These are phyloP conservation scores for Suhomyces prunicola DNA, from an alignment of 805 yeast genomes.

Conservation along the genomic window DNA sequence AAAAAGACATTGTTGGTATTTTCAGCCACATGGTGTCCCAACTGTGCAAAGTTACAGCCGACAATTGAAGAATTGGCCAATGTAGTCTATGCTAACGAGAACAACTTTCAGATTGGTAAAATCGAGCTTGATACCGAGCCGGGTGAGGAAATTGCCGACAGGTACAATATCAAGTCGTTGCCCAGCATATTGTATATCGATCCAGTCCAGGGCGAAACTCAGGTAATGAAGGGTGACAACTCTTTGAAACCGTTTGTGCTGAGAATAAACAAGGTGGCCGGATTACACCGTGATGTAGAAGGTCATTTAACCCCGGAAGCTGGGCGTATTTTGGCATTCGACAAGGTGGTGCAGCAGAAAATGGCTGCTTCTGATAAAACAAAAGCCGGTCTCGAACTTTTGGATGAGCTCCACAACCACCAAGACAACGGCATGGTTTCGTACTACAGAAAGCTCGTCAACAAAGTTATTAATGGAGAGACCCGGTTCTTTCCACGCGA, in stretches of 20 bases:
- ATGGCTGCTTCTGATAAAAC: constrained; percentile 8
- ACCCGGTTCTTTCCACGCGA: constrained; percentile 44
- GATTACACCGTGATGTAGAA: constrained; percentile 27
- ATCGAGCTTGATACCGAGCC: constrained; percentile 46
- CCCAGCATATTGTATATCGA: constrained; percentile 58
- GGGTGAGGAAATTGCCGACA: constrained; percentile 36
- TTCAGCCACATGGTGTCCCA: constrained; percentile 60
- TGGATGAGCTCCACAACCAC: not conserved
- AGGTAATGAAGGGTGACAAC: constrained; percentile 24
- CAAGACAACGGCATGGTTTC: constrained; percentile 17
- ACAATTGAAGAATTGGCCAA: constrained; percentile 48
- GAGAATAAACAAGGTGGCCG: constrained; percentile 26
- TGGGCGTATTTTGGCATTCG: constrained; percentile 23
- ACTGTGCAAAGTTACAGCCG: constrained; percentile 54
- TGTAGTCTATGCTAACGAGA: constrained; percentile 41
- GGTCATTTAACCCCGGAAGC: constrained; percentile 31
- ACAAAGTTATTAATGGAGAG: constrained; percentile 45
- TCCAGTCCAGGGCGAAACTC: constrained; percentile 17
- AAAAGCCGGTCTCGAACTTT: constrained; percentile 12
- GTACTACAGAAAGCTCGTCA: constrained; percentile 49
- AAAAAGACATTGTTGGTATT: constrained; percentile 45
- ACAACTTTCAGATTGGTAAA: constrained; percentile 27
- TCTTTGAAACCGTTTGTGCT: constrained; percentile 18
- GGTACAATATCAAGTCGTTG: constrained; percentile 42
- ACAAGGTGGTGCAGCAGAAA: not conserved